Evolutionary conservation across 2,329 filamentous ascomycete species (phyloP).

Genomic region (Alternaria atra): DNA sequence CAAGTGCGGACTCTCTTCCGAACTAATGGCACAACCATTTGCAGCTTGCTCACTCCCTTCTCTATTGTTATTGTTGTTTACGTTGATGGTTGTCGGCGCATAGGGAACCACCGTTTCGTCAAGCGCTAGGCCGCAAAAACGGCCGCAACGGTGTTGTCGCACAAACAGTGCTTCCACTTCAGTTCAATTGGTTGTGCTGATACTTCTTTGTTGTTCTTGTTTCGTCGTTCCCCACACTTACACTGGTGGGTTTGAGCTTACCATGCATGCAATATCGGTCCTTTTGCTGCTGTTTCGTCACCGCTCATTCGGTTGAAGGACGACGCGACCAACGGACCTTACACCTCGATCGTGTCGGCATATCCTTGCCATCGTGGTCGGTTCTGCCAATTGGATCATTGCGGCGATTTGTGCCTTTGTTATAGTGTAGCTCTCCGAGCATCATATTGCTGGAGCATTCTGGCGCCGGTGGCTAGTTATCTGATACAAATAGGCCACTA

Average conservation of each 20-base stretch:
- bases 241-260: conserved; percentile 20
- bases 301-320: conserved; percentile 31
- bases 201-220: conserved; percentile 24
- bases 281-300: conserved; percentile 33
- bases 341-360: conserved; percentile 14
- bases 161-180: conserved; percentile 6
- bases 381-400: conserved; percentile 14
- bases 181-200: conserved; percentile 2
- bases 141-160: conserved; percentile 12
- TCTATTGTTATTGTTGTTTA: neutral
- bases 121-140: conserved; percentile 15
- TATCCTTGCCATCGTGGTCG: conserved; percentile 6
- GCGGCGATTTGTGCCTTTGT: conserved; percentile 10
- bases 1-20: conserved; percentile 35
- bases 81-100: conserved; percentile 3
- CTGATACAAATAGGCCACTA: conserved; percentile 3
- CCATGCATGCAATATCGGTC: conserved; percentile 33
- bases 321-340: conserved; percentile 22
- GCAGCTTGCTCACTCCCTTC: conserved; percentile 1
- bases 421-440: conserved; percentile 8
- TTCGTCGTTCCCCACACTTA: conserved; percentile 22
- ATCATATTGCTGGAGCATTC: conserved; percentile 6
- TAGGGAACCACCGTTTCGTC: conserved; percentile 19
- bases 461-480: conserved; percentile 8
- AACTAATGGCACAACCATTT: conserved; percentile 28